Evolutionary conservation across 805 yeast species (phyloP), one percentile per base, ranked within the genome.

Genomic region (Candida corydali): DNA sequence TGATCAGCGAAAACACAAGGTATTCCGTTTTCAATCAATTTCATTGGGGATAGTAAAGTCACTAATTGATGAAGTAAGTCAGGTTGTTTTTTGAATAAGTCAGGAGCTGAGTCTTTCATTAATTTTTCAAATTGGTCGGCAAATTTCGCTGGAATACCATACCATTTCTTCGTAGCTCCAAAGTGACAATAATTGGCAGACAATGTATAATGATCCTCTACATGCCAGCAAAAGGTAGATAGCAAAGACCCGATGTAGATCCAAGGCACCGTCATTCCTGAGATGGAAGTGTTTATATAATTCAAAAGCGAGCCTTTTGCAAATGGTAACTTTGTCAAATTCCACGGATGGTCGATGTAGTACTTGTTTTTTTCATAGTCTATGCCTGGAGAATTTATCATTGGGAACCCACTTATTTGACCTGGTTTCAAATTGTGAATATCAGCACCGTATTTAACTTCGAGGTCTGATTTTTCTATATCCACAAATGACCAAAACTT

Each of bases 191-290:
- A 89, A 56, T 91, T 91, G 4, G 94, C 89, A 34, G 95, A 84
- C 42, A 86, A 69, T 0, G 96, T 86, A 54, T 85, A 87, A 54
- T 91, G 97, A 57, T 89, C 98, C 52, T 89, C 98, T 40, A 85
- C 82, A 57, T 91, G 97, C 96, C 97, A 91, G 59, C 98, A 89
- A 54, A 91, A 91, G 1, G 97, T 86, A 2, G 95, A 83, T 50
- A 87, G 79, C 34, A 86, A 69, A 35, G 94, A 86, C 0, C 98
- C 98, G 11, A 89, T 78, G 51, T 89, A 89, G 3, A 88, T 73
- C 98, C 98, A 89, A 0, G 98, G 98, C 14, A 85, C 75, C 0
- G 97, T 88, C 87, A 89, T 89, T 1, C 98, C 98, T 0, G 95
- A 82, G 2, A 91, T 83, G 22, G 76, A 73, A 14, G 77, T 73